Percentiles rank a stretch among this genome's conserved stretches.
Evolutionary conservation across 2,329 filamentous ascomycete species (phyloP).

Genomic region (Penicillium sp.): DNA sequence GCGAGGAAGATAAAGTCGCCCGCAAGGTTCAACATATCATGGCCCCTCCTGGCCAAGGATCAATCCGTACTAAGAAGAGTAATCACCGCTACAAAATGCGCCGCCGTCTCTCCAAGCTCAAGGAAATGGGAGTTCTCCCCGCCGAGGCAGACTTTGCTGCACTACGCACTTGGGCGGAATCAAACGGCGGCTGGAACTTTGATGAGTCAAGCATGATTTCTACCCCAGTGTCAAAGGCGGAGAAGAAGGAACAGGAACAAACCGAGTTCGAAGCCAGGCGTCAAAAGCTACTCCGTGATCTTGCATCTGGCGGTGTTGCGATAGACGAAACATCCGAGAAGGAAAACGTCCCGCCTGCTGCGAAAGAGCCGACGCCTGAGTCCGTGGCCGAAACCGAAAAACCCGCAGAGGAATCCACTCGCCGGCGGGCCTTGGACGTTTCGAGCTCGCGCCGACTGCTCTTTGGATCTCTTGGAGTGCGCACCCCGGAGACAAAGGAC

Average conservation of each 20-base stretch:
- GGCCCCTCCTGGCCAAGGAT: constrained; percentile 55
- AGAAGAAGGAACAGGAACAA: constrained; percentile 33
- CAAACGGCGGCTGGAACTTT: constrained; percentile 28
- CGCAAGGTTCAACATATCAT: constrained; percentile 17
- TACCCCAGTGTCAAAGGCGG: constrained; percentile 24
- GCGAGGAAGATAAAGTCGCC: constrained; percentile 7
- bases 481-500: constrained; percentile 68
- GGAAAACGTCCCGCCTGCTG: constrained; percentile 30
- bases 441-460: constrained; percentile 69
- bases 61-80: constrained; percentile 55
- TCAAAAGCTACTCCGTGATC: constrained; percentile 55
- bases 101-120: constrained; percentile 56
- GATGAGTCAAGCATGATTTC: constrained; percentile 20
- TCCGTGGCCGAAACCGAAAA: constrained; percentile 16
- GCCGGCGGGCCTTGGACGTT: constrained; percentile 57
- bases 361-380: constrained; percentile 13
- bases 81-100: constrained; percentile 59
- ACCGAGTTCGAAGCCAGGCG: constrained; percentile 56
- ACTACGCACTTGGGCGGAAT: constrained; percentile 44
- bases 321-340: constrained; percentile 39
- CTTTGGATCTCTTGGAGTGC: constrained; percentile 73
- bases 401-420: constrained; percentile 22
- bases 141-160: constrained; percentile 56
- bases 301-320: constrained; percentile 59
- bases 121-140: constrained; percentile 57